A percentile compares a stretch with the other conserved stretches of the same genome.
phyloP scores from a whole-genome alignment of 305 asterid species.

The Plantago rigida region DNA sequence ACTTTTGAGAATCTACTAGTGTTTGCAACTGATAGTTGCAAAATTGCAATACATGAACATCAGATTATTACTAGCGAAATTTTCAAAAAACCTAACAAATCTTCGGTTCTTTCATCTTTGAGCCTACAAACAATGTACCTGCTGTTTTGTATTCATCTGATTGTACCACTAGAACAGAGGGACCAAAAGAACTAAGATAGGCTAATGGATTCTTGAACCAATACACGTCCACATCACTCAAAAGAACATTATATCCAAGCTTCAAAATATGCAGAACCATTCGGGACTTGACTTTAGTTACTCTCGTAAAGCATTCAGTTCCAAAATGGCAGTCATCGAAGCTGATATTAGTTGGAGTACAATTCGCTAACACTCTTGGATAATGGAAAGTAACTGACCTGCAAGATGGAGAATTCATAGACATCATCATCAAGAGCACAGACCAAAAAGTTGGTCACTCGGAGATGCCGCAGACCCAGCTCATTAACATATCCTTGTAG shows the following conservation, averaged over 20 bases:
- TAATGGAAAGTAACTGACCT: conserved; percentile 40
- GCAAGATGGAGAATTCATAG: conserved; percentile 64
- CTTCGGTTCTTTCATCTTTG: conserved; percentile 10
- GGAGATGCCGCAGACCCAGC: conserved; percentile 73
- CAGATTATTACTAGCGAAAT: no score
- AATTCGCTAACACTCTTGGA: background rate
- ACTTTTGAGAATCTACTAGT: no score
- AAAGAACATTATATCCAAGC: conserved; percentile 54
- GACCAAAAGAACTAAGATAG: conserved; percentile 66
- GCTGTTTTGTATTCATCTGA: conserved; percentile 72
- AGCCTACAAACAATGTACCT: conserved; percentile 33
- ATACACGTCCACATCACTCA: conserved; percentile 43
- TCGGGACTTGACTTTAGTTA: conserved; percentile 85
- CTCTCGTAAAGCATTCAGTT: conserved; percentile 80
- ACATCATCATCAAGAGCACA: conserved; percentile 72
- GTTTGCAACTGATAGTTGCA: no score
- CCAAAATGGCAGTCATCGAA: conserved; percentile 90
- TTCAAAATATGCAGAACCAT: conserved; percentile 70
- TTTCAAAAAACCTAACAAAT: background rate
- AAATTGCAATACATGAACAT: no score
- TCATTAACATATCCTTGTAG: conserved; percentile 90
- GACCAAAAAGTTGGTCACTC: conserved; percentile 55
- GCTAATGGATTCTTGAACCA: conserved; percentile 76
- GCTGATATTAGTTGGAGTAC: conserved; percentile 61
- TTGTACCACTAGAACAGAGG: conserved; percentile 67